Evolutionary conservation across 306 rosid species (phyloP).

Genomic region (Leucaena leucocephala): DNA sequence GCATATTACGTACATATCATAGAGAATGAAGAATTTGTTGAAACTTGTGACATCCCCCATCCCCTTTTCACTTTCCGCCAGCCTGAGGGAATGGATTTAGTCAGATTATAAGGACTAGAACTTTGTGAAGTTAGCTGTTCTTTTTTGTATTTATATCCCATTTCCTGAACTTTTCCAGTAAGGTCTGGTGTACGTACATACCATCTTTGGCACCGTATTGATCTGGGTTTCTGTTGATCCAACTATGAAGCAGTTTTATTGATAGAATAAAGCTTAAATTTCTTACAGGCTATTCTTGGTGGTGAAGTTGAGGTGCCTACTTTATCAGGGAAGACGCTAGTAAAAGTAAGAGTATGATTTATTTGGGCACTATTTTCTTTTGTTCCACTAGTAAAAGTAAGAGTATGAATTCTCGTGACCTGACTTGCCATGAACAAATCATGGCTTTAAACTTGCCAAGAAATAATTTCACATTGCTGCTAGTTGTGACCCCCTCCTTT

Average conservation of each 20-base stretch:
- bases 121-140: constrained; percentile 24
- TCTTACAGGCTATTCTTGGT: constrained; percentile 94
- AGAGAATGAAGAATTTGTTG: constrained; percentile 22
- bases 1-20: constrained; percentile 9
- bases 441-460: constrained; percentile 19
- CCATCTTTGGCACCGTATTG: constrained; percentile 25
- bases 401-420: constrained; percentile 36
- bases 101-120: constrained; percentile 18
- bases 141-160: background rate
- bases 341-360: constrained; percentile 60
- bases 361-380: background rate
- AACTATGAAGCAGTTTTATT: constrained; percentile 7
- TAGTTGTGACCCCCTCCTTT: constrained; percentile 32
- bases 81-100: constrained; percentile 22
- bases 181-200: background rate
- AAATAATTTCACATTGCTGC: background rate
- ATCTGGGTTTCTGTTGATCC: constrained; percentile 8
- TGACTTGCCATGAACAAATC: constrained; percentile 4
- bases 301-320: constrained; percentile 92
- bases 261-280: constrained; percentile 27
- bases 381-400: constrained; percentile 63
- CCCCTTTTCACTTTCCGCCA: background rate
- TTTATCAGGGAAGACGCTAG: constrained; percentile 68
- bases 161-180: constrained; percentile 27
- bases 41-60: background rate